phyloP scores from a whole-genome alignment of 371 early-diverging fungal species.

The Mortierella sp. region DNA sequence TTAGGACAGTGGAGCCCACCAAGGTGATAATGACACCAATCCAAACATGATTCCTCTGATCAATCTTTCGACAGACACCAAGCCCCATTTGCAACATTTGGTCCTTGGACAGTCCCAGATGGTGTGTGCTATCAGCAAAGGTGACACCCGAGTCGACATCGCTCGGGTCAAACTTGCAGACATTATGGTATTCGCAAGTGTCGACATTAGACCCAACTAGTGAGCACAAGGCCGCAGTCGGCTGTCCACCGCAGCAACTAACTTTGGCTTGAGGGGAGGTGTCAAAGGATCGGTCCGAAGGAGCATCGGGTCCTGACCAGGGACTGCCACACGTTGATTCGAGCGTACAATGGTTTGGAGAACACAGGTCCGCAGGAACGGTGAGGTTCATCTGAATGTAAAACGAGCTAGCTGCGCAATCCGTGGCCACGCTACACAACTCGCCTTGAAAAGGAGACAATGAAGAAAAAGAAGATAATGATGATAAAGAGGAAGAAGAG shows the following conservation, averaged over 20 bases:
- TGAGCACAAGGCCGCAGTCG: constrained; percentile 49
- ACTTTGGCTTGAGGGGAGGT: neutral
- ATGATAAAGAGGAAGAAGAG: neutral
- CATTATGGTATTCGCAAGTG: constrained; percentile 51
- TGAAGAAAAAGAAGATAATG: neutral
- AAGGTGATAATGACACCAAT: constrained; percentile 81
- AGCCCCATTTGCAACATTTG: constrained; percentile 30
- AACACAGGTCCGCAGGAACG: constrained; percentile 57
- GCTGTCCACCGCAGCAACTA: constrained; percentile 64
- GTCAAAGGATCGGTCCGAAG: constrained; percentile 22
- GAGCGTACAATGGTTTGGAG: constrained; percentile 63
- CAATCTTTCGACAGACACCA: constrained; percentile 55
- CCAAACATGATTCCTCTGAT: constrained; percentile 61
- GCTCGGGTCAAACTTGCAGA: constrained; percentile 36
- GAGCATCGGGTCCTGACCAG: constrained; percentile 57
- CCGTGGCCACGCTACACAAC: constrained; percentile 59
- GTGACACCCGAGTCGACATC: neutral
- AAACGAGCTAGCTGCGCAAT: constrained; percentile 69
- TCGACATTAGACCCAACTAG: constrained; percentile 56
- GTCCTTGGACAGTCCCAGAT: constrained; percentile 14
- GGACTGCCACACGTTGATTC: constrained; percentile 67
- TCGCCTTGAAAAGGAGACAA: constrained; percentile 53
- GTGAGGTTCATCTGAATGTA: constrained; percentile 41
- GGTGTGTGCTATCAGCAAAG: neutral
- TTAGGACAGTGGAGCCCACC: constrained; percentile 77